Evolutionary conservation across 441 rosid genomes (phyloP), one percentile per base, ranked within the genome.

Genomic region (Mallotus japonicus): DNA sequence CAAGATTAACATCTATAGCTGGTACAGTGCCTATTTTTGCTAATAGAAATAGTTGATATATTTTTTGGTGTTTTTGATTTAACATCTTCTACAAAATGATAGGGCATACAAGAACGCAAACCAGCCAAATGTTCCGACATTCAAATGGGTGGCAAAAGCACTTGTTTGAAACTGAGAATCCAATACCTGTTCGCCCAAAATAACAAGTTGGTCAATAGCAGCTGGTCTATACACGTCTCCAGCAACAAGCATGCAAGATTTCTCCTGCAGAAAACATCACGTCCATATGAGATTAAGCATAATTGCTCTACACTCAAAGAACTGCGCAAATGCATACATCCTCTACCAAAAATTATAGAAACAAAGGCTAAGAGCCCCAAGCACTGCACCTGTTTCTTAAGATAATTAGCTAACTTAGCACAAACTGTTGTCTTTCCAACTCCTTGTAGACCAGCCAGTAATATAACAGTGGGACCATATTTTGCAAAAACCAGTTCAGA

Each of bases 171-270:
- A 75, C 76, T 50, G 74, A 73, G 72, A 86, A 42, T 57, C 62
- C 12, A 59, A 65, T 87, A 91, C 99, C 97, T 89, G 96, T 82
- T 91, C 84, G 55, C 98, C 99, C 87, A 95, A 83, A 81, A 93
- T 95, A 69, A 90, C 91, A 66, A 93, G 98, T 84, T 95, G 99
- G 78, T 95, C 99, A 70, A 92, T 91, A 65, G 99, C 99, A 61
- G 97, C 98, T 73, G 99, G 99, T 79, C 99, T 88, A 79, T 95
- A 93, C 49, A 95, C 97, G 85, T 95, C 99, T 76, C 99, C 99
- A 71, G 99, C 98, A 76, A 92, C 89, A 78, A 95, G 95, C 93
- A 93, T 88, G 83, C 95, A 88, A 76, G 87, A 87, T 80, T 95
- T 93, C 49, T 97, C 96, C 98, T 95, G 86, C 56, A 58, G 62